Evolutionary conservation across 1,284 basidiomycete species (phyloP).

Genomic region (Malassezia brasiliensis): DNA sequence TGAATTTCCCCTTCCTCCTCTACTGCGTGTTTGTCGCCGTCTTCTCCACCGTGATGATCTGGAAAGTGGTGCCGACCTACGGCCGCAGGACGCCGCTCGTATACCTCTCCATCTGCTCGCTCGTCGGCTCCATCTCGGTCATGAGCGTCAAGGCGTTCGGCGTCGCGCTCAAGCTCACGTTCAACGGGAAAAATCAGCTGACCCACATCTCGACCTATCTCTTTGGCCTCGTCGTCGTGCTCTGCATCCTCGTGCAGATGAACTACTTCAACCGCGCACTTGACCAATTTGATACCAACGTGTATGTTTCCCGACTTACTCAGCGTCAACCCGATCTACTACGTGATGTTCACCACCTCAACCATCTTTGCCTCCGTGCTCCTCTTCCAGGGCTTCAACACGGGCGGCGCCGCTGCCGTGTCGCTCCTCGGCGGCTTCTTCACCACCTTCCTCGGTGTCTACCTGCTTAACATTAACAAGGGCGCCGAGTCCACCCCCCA

Average conservation of each 20-base stretch:
- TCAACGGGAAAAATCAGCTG: constrained; percentile 91
- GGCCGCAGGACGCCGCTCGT: constrained; percentile 80
- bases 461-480: constrained; percentile 45
- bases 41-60: constrained; percentile 71
- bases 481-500: constrained; percentile 35
- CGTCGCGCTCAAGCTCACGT: constrained; percentile 86
- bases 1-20: constrained; percentile 66
- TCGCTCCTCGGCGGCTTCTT: constrained; percentile 45
- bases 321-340: constrained; percentile 96
- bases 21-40: constrained; percentile 78
- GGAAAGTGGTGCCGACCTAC: constrained; percentile 71
- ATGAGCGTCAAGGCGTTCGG: constrained; percentile 96
- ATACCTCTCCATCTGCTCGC: constrained; percentile 85
- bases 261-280: constrained; percentile 99
- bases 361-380: constrained; percentile 91
- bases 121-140: constrained; percentile 70
- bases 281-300: constrained; percentile 93
- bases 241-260: constrained; percentile 90
- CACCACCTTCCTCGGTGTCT: constrained; percentile 46
- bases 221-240: constrained; percentile 70
- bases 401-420: constrained; percentile 59
- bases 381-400: constrained; percentile 94
- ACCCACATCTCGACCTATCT: constrained; percentile 88
- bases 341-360: constrained; percentile 92
- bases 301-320: constrained; percentile 56